Conservation (phyloP, 2,329 filamentous ascomycete species). For the Gyromitra esculenta region DNA sequence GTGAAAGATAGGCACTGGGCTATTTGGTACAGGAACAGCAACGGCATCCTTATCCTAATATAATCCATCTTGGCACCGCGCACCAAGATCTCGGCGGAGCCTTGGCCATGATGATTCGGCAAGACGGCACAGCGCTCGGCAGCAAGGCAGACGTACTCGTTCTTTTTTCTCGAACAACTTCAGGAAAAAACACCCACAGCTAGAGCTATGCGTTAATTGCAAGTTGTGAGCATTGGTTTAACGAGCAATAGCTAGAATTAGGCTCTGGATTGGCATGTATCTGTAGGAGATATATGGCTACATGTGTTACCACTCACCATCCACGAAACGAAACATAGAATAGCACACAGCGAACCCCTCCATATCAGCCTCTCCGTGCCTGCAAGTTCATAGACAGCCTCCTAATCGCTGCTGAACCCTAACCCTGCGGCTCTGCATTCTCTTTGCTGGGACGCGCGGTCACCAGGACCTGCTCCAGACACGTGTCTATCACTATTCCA, state of each 20-base stretch:
- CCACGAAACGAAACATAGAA: too few relatives aligned
- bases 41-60: slow-evolving; percentile 2
- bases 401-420: not conserved
- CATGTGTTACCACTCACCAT: too few relatives aligned
- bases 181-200: too few relatives aligned
- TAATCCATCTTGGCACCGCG: slow-evolving; percentile 10
- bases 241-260: not conserved
- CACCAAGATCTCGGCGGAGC: slow-evolving; percentile 4
- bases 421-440: slow-evolving; percentile 6
- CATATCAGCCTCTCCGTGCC: not conserved
- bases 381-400: not conserved
- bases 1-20: not conserved
- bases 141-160: not conserved
- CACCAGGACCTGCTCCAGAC: not conserved
- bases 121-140: slow-evolving; percentile 22
- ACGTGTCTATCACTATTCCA: not conserved
- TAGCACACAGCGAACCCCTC: too few relatives aligned
- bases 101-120: not conserved
- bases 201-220: too few relatives aligned
- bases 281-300: too few relatives aligned
- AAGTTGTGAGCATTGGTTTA: not conserved
- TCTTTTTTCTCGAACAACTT: too few relatives aligned
- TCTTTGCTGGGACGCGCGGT: slow-evolving; percentile 2
- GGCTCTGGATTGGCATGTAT: not conserved
- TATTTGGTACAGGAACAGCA: not conserved